Base-by-base conservation (phyloP, 371 early-diverging fungal species). In the Batrachochytrium dendrobatidis region DNA sequence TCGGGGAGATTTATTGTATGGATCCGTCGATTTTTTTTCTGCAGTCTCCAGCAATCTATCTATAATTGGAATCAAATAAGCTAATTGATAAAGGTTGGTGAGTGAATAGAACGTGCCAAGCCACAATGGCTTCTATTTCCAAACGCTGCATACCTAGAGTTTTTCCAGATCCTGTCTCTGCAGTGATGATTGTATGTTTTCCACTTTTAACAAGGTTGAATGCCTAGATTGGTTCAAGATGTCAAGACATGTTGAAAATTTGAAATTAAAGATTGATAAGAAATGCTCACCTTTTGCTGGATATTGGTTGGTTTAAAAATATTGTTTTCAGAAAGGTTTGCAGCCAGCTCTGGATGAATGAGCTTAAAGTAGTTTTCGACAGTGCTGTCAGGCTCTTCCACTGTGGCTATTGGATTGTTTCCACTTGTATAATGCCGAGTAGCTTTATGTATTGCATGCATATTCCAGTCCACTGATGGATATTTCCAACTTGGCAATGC, bases 81-180 rank as follows among this genome's bases (percentile, higher is more conserved):
- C 55, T 55, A 28, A 49, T 15, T 24, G 12, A 15, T 8, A 10
- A 7, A 7, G 7, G 24, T 10, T 15, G 7, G 50, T 49, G 50
- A 15, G 15, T 20, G 24, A n/a, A 22, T 10, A 28, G 50, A 49
- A 15, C 15, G 15, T 22, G 10, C 7, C 20, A 7, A 22, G 10
- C 24, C 10, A 10, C 10, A 7, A 20, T 28, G 50, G 39, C 39
- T 12, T n/a, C 39, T 39, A 15, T 39, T n/a, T 39, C 39, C 39
- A 39, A 39, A 39, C 39, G 39, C 39, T n/a, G n/a, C 34, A 1
- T 53, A 62, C 62, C 53, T 3, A 62, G 45, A 12, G 57, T 62
- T 56, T 62, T 62, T 0, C 62, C 62, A 43, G 62, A 62, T n/a
- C 62, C 62, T 1, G 62, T 62, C 46, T 62, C 53, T 17, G 62